phyloP scores from a whole-genome alignment of 257 asterid species.

The Lycium barbarum region DNA sequence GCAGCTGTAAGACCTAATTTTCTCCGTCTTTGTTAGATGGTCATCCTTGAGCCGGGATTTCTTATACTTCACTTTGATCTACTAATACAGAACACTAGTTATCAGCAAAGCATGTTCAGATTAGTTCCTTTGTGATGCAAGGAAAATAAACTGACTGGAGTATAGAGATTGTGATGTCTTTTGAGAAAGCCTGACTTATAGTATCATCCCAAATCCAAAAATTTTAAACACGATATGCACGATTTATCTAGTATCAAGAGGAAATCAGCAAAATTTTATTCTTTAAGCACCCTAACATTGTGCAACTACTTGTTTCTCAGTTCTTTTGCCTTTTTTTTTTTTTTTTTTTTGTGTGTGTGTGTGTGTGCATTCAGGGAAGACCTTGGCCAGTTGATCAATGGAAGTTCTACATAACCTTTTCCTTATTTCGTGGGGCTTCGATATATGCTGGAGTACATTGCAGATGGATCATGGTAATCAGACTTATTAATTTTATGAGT shows the following conservation, averaged over 20 bases:
- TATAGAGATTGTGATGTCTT: not conserved
- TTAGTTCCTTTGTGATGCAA: conserved; percentile 13
- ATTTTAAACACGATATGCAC: not conserved
- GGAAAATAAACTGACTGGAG: not conserved
- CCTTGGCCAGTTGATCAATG: conserved; percentile 88
- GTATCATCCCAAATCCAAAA: not conserved
- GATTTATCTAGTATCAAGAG: not conserved
- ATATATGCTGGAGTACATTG: conserved; percentile 86
- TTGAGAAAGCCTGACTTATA: not conserved
- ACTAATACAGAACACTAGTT: not conserved
- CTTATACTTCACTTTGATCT: not conserved
- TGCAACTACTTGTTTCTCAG: not conserved
- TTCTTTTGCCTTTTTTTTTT: conserved; percentile 35
- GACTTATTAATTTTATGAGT: conserved; percentile 21
- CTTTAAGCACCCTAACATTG: not conserved
- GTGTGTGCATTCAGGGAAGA: conserved; percentile 77
- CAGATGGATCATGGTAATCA: conserved; percentile 83
- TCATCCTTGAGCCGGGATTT: not conserved
- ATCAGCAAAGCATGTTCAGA: not conserved
- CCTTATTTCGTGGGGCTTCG: conserved; percentile 92
- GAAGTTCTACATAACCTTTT: conserved; percentile 92
- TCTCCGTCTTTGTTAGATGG: not conserved
- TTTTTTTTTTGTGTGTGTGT: too few species aligned
- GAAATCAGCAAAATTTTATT: not conserved
- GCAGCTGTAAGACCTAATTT: conserved; percentile 62